Conservation (phyloP, 2,329 filamentous ascomycete genomes). For the Orbilia oligospora region DNA sequence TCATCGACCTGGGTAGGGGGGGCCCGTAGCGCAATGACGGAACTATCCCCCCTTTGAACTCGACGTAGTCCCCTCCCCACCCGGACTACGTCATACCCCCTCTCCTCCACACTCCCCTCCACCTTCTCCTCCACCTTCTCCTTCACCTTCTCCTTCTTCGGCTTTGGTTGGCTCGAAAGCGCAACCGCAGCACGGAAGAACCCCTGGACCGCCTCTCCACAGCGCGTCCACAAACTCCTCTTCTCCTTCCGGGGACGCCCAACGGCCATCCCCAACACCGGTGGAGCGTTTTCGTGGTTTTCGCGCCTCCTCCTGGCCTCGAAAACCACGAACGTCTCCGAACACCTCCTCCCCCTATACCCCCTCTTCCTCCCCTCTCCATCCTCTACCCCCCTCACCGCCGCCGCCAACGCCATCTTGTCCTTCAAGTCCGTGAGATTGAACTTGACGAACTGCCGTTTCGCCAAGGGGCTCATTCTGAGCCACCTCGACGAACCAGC, state of each 20-base stretch:
- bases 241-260: conserved; percentile 9
- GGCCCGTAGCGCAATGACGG: not conserved
- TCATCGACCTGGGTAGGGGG: not conserved
- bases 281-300: conserved; percentile 10
- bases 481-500: conserved; percentile 15
- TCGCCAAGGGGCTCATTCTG: conserved; percentile 16
- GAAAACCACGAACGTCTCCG: conserved; percentile 24
- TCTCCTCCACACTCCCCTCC: not conserved
- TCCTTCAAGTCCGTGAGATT: conserved; percentile 18
- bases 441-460: not conserved
- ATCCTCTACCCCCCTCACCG: not conserved
- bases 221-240: conserved; percentile 10
- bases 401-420: not conserved
- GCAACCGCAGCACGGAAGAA: conserved; percentile 24
- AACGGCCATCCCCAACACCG: conserved; percentile 10
- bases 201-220: conserved; percentile 14
- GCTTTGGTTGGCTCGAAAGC: conserved; percentile 25
- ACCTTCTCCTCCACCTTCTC: too few species aligned
- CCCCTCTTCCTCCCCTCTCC: not conserved
- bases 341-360: conserved; percentile 1
- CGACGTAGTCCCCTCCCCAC: not conserved
- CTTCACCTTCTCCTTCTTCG: not conserved
- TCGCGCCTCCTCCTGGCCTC: conserved; percentile 11
- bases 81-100: conserved; percentile 1
- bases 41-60: not conserved